These are phyloP conservation scores for Diaporthe capsici DNA, from an alignment of 2,329 filamentous ascomycete genomes.

Conservation along the genomic window DNA sequence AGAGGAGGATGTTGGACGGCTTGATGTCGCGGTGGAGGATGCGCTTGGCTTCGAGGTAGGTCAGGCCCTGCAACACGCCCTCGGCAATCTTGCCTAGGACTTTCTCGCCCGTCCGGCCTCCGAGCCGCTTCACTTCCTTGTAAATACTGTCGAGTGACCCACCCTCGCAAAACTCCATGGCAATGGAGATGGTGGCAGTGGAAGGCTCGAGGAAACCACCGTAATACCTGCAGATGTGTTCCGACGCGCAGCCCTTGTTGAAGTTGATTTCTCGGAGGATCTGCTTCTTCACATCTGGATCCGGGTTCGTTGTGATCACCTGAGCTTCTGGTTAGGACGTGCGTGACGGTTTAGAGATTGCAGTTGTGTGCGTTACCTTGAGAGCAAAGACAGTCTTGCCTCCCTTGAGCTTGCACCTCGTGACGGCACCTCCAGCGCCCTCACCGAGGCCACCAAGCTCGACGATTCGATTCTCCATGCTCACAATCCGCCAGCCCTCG, in stretches of 20 bases:
- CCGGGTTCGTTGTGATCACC: constrained; percentile 98
- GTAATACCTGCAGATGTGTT: constrained; percentile 98
- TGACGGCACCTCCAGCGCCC: constrained; percentile 95
- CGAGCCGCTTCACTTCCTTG: constrained; percentile 95
- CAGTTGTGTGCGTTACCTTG: constrained; percentile 73
- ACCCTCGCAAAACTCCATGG: constrained; percentile 99
- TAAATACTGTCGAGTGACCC: constrained; percentile 97
- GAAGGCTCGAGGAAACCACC: constrained; percentile 96
- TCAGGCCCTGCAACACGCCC: constrained; percentile 92
- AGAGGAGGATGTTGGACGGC: constrained; percentile 95
- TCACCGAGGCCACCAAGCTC: constrained; percentile 93
- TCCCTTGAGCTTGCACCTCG: constrained; percentile 87
- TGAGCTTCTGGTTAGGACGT: constrained; percentile 53
- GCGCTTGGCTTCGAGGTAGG: constrained; percentile 93
- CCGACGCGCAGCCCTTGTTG: constrained; percentile 96
- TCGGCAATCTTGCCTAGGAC: constrained; percentile 97
- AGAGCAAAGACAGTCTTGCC: constrained; percentile 96
- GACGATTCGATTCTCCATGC: constrained; percentile 86
- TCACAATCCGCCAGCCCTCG: constrained; percentile 94
- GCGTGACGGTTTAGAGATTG: constrained; percentile 39
- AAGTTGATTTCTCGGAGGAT: constrained; percentile 96
- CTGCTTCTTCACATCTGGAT: constrained; percentile 98
- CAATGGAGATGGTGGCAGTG: constrained; percentile 97
- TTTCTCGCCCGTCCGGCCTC: constrained; percentile 95
- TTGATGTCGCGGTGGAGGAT: constrained; percentile 99